Evolutionary conservation across 129 eudicot species (phyloP), one percentile per base, ranked within the genome.

Genomic region (Flaveria linearis): DNA sequence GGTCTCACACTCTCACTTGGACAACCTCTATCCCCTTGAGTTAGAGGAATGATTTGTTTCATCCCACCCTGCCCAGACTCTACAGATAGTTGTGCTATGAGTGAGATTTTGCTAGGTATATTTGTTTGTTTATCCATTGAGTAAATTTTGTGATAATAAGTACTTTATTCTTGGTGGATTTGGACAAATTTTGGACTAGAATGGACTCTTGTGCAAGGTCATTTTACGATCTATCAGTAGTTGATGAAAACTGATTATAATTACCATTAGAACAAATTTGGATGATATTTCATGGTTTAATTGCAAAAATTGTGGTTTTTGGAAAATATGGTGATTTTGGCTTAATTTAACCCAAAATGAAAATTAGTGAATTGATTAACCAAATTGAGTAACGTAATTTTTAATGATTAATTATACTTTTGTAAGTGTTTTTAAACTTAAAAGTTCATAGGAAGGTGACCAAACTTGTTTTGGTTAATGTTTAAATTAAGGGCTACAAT

Each of bases 301-400:
- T 16, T 53, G 23, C 60, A 53, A 53, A 53, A 53, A 16, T n/a
- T 53, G 22, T 53, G 22, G 23, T 53, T 17, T 52, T 53, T 53
- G 60, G 60, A 8, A 53, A 53, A 53, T n/a, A 53, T 53, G 60
- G 60, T 53, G 60, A 53, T 53, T 53, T 53, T 53, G 60, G 60
- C 25, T 53, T n/a, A 53, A 4, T n/a, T 53, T 53, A n/a, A 53
- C 23, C 60, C 23, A 53, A 53, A 53, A 53, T 53, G 60, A 53
- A 16, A 53, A 53, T 53, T 53, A 11, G 60, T 5, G 60, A n/a
- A 16, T n/a, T 52, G 8, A 16, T 52, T 52, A 16, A 25, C 58
- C 58, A 52, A 52, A n/a, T 16, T 53, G 23, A 53, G 11, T 53
- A 53, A 53, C 25, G 9, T 53, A 5, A 9, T 17, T 5, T 16